Evolutionary conservation across 495 filamentous ascomycete species (phyloP).

Genomic region (Darksidea phi): DNA sequence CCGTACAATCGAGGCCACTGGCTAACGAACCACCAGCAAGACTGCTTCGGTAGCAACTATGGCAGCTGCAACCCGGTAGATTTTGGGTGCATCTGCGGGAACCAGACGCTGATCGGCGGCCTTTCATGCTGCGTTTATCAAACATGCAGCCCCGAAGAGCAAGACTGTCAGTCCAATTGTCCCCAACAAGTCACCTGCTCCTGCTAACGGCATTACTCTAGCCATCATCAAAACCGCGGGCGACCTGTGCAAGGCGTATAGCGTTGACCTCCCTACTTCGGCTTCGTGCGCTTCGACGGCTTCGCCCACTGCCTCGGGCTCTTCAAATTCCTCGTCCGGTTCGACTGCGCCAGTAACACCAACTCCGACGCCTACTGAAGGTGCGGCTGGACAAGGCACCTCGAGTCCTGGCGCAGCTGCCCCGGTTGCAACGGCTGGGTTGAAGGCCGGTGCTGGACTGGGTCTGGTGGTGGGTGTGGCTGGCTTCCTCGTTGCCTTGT

Average conservation of each 20-base stretch:
- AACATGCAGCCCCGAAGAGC: slow-evolving; percentile 55
- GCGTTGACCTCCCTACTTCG: slow-evolving; percentile 36
- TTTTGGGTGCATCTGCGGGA: slow-evolving; percentile 66
- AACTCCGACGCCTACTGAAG: slow-evolving; percentile 8
- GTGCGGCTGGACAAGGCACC: no score
- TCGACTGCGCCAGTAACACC: slow-evolving; percentile 1
- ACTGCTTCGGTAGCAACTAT: slow-evolving; percentile 43
- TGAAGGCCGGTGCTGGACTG: slow-evolving; percentile 20
- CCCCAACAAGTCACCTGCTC: neutral
- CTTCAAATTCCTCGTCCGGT: slow-evolving; percentile 9
- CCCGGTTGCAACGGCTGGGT: slow-evolving; percentile 6
- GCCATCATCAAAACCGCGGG: slow-evolving; percentile 53
- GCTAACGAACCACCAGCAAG: slow-evolving; percentile 10
- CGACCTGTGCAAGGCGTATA: slow-evolving; percentile 48
- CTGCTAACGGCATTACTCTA: slow-evolving; percentile 29
- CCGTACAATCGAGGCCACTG: neutral
- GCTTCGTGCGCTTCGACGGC: slow-evolving; percentile 36
- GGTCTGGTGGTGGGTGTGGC: slow-evolving; percentile 31
- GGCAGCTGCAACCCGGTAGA: slow-evolving; percentile 57
- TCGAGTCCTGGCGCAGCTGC: slow-evolving; percentile 4
- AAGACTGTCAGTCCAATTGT: slow-evolving; percentile 49
- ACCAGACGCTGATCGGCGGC: slow-evolving; percentile 55
- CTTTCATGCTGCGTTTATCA: slow-evolving; percentile 67
- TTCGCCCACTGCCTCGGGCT: neutral
- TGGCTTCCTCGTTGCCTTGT: slow-evolving; percentile 36